Evolutionary conservation across 2,329 filamentous ascomycete species (phyloP).

Genomic region (Emydomyces testavorans): DNA sequence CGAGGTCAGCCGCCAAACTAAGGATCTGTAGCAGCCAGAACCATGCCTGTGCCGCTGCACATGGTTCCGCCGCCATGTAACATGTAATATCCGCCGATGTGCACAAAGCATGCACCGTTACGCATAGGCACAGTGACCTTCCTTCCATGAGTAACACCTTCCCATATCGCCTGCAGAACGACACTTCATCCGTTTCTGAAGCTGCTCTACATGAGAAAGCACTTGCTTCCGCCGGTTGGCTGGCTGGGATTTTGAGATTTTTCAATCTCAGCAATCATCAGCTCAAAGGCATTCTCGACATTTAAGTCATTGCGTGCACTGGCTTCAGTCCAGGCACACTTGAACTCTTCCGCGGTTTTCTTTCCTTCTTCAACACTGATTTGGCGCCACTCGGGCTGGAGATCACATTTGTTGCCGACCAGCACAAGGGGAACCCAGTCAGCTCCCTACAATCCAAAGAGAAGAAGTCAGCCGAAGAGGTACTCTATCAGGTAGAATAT

Average conservation of each 20-base stretch:
- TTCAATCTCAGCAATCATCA: constrained; percentile 90
- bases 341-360: constrained; percentile 71
- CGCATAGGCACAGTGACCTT: constrained; percentile 1
- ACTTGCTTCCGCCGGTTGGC: constrained; percentile 69
- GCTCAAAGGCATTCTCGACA: constrained; percentile 81
- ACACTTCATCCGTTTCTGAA: neutral
- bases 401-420: constrained; percentile 93
- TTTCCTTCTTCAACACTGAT: constrained; percentile 77
- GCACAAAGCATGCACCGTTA: constrained; percentile 5
- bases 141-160: constrained; percentile 2
- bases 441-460: constrained; percentile 52
- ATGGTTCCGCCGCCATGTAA: neutral
- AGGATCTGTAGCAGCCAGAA: neutral
- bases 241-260: constrained; percentile 85
- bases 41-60: constrained; percentile 1
- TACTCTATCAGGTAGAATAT: neutral
- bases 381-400: constrained; percentile 85
- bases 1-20: neutral
- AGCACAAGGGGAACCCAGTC: constrained; percentile 88
- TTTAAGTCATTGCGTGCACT: constrained; percentile 92
- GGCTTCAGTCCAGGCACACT: constrained; percentile 89
- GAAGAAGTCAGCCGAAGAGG: neutral
- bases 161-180: neutral
- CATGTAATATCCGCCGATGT: constrained; percentile 3
- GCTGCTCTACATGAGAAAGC: constrained; percentile 59